Base-by-base conservation (phyloP, 768 basidiomycete genomes). In the Grammothele lineata region DNA sequence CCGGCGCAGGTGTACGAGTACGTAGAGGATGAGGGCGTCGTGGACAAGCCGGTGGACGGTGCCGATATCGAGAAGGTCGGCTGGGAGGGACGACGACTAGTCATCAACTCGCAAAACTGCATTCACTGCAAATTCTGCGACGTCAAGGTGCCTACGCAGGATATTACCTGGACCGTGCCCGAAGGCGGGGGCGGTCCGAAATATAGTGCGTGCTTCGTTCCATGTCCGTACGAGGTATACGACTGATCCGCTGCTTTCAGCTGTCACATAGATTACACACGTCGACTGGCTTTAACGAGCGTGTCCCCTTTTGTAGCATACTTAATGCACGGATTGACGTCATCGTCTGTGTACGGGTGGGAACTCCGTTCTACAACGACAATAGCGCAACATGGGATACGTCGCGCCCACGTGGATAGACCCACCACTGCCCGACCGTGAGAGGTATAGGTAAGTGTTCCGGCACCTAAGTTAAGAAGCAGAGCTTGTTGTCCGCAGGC, bases 1-100 rank as follows among this genome's bases (percentile, higher is more conserved):
- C 95, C 95, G 1, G 95, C 96, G 0, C 90, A 83, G 4, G 95
- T 98, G 33, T 99, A 99, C 64, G 95, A 99, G 68, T 99, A 99
- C 60, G 85, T 94, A 3, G 80, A 88, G 24, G 84, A 76, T 15
- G 83, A 85, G 52, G 71, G 61, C 12, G 58, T 56, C 8, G 48
- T 52, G 30, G 9, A 15, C 15, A 14, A 30, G 8, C 8, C 27
- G 27, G 27, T 14, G 27, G 24, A 46, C 24, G 8, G 48, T 54
- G 18, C 34, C 54, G 50, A 45, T 45, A 45, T 3, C 15, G 62
- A 66, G 27, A 62, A 65, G 19, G 80, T 78, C 38, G 82, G 80
- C 0, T 91, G 85, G 75, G 74, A 74, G 21, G 91, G 92, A 6
- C 90, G 87, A 66, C 89, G 87, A 68, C 72, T 99, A 43, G 87